Percentiles rank a stretch among this genome's conserved stretches.
Conservation (phyloP, 257 asterid genomes). For the Apocynum venetum region DNA sequence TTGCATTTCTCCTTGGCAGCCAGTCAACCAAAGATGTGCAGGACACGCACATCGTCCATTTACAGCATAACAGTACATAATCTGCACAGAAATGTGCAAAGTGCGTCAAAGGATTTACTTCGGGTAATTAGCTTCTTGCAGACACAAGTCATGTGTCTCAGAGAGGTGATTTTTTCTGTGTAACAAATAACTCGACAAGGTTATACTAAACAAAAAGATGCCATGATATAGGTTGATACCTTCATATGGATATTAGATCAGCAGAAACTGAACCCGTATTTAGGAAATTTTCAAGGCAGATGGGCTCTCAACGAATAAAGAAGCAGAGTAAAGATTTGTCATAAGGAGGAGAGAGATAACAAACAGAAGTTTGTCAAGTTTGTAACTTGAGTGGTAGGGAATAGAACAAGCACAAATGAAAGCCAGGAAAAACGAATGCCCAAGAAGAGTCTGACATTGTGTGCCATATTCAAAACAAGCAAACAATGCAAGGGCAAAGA, state of each 20-base stretch:
- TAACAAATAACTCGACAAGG: neutral
- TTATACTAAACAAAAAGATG: neutral
- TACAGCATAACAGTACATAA: constrained; percentile 88
- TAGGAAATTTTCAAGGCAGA: neutral
- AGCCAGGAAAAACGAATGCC: neutral
- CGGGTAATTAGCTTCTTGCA: neutral
- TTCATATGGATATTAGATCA: neutral
- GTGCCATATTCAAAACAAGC: neutral
- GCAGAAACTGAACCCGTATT: neutral
- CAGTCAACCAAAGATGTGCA: constrained; percentile 92
- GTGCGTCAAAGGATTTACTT: neutral
- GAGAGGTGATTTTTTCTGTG: neutral
- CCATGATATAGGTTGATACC: neutral
- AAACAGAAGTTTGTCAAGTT: neutral
- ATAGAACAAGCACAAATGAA: neutral
- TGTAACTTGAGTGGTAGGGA: neutral
- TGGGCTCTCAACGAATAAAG: neutral
- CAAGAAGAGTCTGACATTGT: neutral
- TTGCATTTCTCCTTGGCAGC: constrained; percentile 83
- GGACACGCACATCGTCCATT: constrained; percentile 68
- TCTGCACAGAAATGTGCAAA: constrained; percentile 42
- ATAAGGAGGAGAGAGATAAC: neutral
- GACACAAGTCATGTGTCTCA: neutral
- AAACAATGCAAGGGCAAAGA: neutral
- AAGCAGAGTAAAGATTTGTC: neutral